phyloP scores from a whole-genome alignment of 169 alveolate species.

The Plasmodium coatneyi region DNA sequence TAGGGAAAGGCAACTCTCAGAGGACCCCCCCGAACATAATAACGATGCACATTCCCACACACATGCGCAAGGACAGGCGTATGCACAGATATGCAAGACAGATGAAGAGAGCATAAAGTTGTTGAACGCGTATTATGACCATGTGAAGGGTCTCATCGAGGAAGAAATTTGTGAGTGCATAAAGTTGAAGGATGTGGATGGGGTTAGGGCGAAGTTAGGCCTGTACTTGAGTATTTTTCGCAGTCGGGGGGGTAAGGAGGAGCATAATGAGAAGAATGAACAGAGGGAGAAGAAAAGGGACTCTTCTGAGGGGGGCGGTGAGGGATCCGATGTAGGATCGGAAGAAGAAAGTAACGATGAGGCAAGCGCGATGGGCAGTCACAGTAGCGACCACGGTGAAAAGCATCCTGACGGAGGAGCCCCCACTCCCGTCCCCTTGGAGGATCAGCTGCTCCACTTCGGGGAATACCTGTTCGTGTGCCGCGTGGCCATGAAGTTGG shows the following conservation, averaged over 20 bases:
- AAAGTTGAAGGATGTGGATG: constrained; percentile 24
- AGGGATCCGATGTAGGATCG: background rate
- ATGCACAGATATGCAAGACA: constrained; percentile 8
- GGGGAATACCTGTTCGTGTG: constrained; percentile 55
- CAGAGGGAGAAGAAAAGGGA: background rate
- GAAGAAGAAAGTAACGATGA: background rate
- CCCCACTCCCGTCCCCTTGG: background rate
- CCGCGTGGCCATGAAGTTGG: background rate
- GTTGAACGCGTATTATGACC: constrained; percentile 31
- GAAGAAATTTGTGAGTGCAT: constrained; percentile 33
- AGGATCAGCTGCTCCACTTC: constrained; percentile 25
- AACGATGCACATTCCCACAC: background rate
- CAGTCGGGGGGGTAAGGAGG: background rate
- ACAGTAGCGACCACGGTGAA: background rate
- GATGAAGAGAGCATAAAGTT: constrained; percentile 20
- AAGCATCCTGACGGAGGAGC: background rate
- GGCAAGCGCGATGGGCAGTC: background rate
- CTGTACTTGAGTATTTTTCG: constrained; percentile 47
- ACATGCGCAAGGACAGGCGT: constrained; percentile 20
- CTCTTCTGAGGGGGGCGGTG: background rate
- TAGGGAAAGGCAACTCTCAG: constrained; percentile 4
- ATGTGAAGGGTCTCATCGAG: constrained; percentile 33
- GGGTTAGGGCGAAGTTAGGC: constrained; percentile 16
- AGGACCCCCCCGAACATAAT: constrained; percentile 3
- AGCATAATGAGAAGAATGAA: background rate